A percentile compares a stretch with the other conserved stretches of the same genome.
These are phyloP conservation scores for Viridothelium virens DNA, from an alignment of 495 filamentous ascomycete genomes.

Conservation along the genomic window DNA sequence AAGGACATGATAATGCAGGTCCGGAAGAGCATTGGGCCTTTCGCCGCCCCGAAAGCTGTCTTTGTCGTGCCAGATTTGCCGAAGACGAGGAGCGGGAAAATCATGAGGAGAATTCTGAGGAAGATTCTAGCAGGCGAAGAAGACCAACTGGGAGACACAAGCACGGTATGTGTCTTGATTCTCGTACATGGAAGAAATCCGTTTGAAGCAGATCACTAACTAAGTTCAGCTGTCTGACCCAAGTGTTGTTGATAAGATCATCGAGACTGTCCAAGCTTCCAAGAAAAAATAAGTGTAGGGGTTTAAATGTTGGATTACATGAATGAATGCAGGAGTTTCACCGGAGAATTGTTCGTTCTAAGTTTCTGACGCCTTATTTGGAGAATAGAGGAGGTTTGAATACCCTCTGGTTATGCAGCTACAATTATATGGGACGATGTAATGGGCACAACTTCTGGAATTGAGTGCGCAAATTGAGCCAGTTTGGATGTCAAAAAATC, in stretches of 20 bases:
- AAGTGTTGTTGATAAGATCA: constrained; percentile 81
- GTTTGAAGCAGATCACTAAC: constrained; percentile 33
- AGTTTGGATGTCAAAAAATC: background rate
- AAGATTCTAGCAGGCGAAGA: constrained; percentile 97
- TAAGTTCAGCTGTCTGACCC: constrained; percentile 73
- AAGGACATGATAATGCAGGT: constrained; percentile 94
- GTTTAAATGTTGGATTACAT: background rate
- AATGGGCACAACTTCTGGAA: background rate
- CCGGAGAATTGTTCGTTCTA: background rate
- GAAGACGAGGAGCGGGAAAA: constrained; percentile 96
- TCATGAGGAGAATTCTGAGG: constrained; percentile 93
- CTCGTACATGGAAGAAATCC: background rate
- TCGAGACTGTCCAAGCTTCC: constrained; percentile 49
- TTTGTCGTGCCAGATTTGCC: constrained; percentile 86
- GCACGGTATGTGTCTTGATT: constrained; percentile 58
- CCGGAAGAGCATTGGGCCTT: constrained; percentile 92
- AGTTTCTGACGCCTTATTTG: background rate
- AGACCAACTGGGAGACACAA: constrained; percentile 87
- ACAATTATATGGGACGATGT: background rate
- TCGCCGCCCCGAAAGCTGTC: constrained; percentile 90
- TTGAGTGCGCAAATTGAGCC: no score
- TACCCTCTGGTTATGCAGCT: background rate
- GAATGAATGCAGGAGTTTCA: background rate
- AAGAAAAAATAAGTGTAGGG: background rate
- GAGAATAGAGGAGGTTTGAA: background rate